Evolutionary conservation across 805 yeast genomes (phyloP).

Genomic region (Scheffersomyces lignosus): DNA sequence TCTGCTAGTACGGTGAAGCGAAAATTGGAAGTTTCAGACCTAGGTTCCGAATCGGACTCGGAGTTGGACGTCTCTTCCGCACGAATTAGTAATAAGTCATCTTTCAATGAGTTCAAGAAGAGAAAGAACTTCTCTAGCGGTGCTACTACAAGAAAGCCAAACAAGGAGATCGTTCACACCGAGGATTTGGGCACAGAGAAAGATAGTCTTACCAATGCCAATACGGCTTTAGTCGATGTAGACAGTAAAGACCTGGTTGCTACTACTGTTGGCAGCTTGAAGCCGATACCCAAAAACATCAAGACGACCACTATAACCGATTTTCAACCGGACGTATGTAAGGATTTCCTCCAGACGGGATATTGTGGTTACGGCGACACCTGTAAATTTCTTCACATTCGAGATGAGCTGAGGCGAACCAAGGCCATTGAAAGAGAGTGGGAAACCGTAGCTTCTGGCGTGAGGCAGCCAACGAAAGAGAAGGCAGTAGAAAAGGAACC

Average conservation of each 20-base stretch:
- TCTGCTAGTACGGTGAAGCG: neutral
- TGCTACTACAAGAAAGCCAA: neutral
- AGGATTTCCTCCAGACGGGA: slow-evolving; percentile 87
- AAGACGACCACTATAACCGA: slow-evolving; percentile 72
- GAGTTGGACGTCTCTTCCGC: neutral
- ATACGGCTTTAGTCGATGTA: neutral
- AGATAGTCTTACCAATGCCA: no score
- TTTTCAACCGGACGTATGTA: slow-evolving; percentile 92
- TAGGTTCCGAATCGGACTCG: neutral
- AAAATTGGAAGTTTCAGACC: neutral
- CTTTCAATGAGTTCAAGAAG: slow-evolving; percentile 3
- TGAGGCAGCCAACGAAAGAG: no score
- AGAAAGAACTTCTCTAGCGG: slow-evolving; percentile 3
- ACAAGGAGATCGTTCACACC: neutral
- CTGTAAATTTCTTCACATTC: slow-evolving; percentile 87
- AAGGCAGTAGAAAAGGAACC: slow-evolving; percentile 18
- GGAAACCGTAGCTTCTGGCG: slow-evolving; percentile 45
- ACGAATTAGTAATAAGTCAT: neutral
- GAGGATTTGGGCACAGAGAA: no score
- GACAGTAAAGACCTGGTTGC: neutral
- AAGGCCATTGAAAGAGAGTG: slow-evolving; percentile 69
- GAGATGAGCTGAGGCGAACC: slow-evolving; percentile 80
- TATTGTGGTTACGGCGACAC: slow-evolving; percentile 97
- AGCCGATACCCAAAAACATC: slow-evolving; percentile 42
- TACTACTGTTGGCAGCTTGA: slow-evolving; percentile 13